Evolutionary conservation across 179 eudicot species (phyloP).

Genomic region (Carnegiea gigantea): DNA sequence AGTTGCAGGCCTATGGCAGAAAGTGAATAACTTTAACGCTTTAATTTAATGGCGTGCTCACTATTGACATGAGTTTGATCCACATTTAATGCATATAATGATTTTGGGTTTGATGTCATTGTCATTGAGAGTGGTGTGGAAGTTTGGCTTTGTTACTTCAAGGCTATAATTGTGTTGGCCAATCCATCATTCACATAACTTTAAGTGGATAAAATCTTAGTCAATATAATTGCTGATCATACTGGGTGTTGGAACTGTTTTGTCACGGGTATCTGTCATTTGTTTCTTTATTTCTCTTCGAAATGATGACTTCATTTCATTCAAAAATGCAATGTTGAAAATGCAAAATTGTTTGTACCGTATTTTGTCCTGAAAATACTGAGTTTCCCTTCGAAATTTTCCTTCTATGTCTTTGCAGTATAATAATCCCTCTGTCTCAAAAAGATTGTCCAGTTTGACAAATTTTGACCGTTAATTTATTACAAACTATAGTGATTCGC

Average conservation of each 20-base stretch:
- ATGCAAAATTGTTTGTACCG: not conserved
- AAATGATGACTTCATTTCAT: not conserved
- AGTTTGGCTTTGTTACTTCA: not conserved
- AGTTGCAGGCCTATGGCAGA: slow-evolving; percentile 40
- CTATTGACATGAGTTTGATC: not conserved
- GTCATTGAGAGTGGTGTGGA: not conserved
- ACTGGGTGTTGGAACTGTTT: not conserved
- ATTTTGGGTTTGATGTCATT: not conserved
- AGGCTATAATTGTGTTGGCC: slow-evolving; percentile 1
- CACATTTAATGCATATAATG: not conserved
- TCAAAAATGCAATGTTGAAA: not conserved
- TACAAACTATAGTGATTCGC: too few relatives aligned
- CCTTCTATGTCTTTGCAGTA: not conserved
- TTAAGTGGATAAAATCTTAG: not conserved
- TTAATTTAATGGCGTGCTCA: not conserved
- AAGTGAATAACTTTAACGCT: not conserved
- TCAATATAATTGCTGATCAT: not conserved
- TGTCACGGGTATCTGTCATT: not conserved
- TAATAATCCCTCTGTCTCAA: too few relatives aligned
- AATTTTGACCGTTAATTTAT: too few relatives aligned
- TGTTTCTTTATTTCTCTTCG: not conserved
- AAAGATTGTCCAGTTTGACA: too few relatives aligned
- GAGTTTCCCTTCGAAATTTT: not conserved
- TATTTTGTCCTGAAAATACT: not conserved
- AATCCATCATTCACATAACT: not conserved